These are phyloP conservation scores for Tuctoria greenei DNA, from an alignment of 176 grass and related monocot species.

Conservation along the genomic window DNA sequence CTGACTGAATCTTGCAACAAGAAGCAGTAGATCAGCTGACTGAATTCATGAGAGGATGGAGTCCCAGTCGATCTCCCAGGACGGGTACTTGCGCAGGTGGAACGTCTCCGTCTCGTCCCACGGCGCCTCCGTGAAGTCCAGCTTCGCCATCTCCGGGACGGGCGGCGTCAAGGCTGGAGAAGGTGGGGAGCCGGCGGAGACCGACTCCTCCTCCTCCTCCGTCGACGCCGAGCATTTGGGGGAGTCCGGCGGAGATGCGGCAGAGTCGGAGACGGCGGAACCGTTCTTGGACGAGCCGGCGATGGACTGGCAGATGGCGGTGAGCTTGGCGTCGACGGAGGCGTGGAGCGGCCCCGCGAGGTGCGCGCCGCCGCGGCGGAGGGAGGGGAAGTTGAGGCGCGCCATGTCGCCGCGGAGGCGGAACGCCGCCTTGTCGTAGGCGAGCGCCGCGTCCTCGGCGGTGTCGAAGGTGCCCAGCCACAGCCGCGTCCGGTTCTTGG, in stretches of 20 bases:
- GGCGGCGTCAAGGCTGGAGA: slow-evolving; percentile 41
- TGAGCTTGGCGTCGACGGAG: slow-evolving; percentile 94
- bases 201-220: slow-evolving; percentile 65
- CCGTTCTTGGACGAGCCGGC: slow-evolving; percentile 24
- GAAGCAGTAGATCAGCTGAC: slow-evolving; percentile 12
- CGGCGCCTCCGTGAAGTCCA: slow-evolving; percentile 94
- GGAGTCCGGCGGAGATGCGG: slow-evolving; percentile 39
- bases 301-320: slow-evolving; percentile 77
- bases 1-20: slow-evolving; percentile 27
- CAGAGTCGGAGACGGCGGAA: slow-evolving; percentile 3
- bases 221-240: slow-evolving; percentile 53
- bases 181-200: slow-evolving; percentile 49
- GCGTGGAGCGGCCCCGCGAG: slow-evolving; percentile 68
- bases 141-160: slow-evolving; percentile 76
- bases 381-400: slow-evolving; percentile 83
- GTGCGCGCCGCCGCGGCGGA: slow-evolving; percentile 66
- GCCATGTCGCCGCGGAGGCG: slow-evolving; percentile 86
- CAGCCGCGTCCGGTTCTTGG: slow-evolving; percentile 90
- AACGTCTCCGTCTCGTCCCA: slow-evolving; percentile 95
- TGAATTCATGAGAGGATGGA: slow-evolving; percentile 66
- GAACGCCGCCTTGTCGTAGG: slow-evolving; percentile 98
- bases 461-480: slow-evolving; percentile 99
- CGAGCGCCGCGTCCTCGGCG: slow-evolving; percentile 90
- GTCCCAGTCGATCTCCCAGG: slow-evolving; percentile 99
- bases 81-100: slow-evolving; percentile 80